A percentile compares a stretch with the other conserved stretches of the same genome.
Conservation (phyloP, 108 stramenopile genomes). For the Pseudonitzschia delicatissima region DNA sequence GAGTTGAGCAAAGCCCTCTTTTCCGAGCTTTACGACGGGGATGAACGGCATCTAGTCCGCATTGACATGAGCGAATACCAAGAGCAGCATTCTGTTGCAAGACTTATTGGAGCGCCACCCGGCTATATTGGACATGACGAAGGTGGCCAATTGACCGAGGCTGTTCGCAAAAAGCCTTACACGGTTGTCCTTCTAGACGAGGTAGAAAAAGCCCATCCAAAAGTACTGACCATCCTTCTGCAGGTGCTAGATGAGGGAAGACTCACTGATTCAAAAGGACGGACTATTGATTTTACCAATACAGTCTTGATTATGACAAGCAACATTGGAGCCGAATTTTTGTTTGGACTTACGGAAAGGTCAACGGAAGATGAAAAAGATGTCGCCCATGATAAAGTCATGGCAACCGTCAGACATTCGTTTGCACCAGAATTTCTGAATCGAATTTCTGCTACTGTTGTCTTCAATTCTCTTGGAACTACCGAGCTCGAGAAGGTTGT, state of each 20-base stretch:
- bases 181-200: conserved; percentile 95
- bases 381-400: conserved; percentile 56
- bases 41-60: conserved; percentile 84
- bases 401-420: conserved; percentile 67
- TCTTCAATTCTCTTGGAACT: conserved; percentile 83
- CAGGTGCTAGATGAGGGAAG: conserved; percentile 96
- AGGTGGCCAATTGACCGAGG: conserved; percentile 97
- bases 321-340: conserved; percentile 85
- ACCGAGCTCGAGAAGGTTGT: conserved; percentile 84
- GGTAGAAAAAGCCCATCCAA: conserved; percentile 96
- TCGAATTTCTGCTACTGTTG: conserved; percentile 90
- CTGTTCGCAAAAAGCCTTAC: conserved; percentile 92
- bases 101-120: conserved; percentile 95
- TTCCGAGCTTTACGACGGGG: conserved; percentile 85
- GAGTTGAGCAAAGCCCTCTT: conserved; percentile 92
- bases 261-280: conserved; percentile 92
- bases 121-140: conserved; percentile 93
- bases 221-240: conserved; percentile 89
- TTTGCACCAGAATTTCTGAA: conserved; percentile 96
- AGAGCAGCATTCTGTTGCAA: conserved; percentile 86
- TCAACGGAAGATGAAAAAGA: conserved; percentile 29
- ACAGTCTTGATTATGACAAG: conserved; percentile 93
- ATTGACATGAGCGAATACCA: conserved; percentile 94
- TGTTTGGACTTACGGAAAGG: conserved; percentile 56
- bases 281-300: conserved; percentile 96